Conservation (phyloP, 78 protist genomes). For the Tieghemostelium lacteum region DNA sequence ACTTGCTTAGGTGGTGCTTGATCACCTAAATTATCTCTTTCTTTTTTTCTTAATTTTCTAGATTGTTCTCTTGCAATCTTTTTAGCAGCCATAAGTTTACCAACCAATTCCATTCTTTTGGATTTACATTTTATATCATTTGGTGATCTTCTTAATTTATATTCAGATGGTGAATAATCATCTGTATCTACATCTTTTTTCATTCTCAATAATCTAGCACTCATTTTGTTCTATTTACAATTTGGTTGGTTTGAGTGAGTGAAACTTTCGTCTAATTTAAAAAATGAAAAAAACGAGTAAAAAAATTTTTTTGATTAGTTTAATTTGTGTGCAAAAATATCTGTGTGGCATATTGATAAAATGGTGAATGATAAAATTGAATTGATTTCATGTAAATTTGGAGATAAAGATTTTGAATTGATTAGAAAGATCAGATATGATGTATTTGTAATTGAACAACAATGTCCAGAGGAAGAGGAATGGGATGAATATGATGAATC, state of each 20-base stretch:
- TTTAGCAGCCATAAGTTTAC: conserved; percentile 40
- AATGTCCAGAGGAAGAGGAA: conserved; percentile 57
- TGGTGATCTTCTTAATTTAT: conserved; percentile 54
- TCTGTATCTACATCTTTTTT: conserved; percentile 22
- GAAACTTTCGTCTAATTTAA: neutral
- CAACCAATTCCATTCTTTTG: conserved; percentile 13
- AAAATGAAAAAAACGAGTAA: neutral
- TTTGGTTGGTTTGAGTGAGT: neutral
- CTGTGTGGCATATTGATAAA: too few relatives aligned
- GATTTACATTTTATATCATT: conserved; percentile 72
- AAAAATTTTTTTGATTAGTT: neutral
- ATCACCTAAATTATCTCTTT: conserved; percentile 67
- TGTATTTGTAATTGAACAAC: conserved; percentile 68
- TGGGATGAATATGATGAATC: conserved; percentile 71
- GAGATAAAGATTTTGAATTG: neutral
- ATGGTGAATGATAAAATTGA: neutral
- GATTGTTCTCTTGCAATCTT: conserved; percentile 47
- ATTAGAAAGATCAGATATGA: conserved; percentile 78
- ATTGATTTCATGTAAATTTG: conserved; percentile 4
- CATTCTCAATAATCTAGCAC: neutral
- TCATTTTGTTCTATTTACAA: neutral
- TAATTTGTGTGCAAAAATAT: neutral
- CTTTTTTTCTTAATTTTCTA: conserved; percentile 56
- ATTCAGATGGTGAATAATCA: conserved; percentile 19
- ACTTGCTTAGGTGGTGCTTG: conserved; percentile 79